Base-by-base conservation (phyloP, 2,329 filamentous ascomycete species). In the Biscogniauxia sp. region DNA sequence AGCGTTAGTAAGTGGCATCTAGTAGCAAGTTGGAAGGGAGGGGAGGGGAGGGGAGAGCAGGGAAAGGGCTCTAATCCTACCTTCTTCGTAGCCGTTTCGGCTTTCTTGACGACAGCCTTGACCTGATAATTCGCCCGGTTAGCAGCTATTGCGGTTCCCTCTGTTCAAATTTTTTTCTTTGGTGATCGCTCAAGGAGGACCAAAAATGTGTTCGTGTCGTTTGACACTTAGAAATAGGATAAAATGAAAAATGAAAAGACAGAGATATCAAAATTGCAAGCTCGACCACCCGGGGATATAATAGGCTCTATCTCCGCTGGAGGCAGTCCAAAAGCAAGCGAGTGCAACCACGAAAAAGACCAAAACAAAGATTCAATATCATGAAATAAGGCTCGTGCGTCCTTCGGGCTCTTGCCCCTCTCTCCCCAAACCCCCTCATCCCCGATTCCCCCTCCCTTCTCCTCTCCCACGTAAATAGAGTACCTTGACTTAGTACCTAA, bases 21-120 rank as follows among this genome's bases (percentile, higher is more conserved):
- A 19, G 19, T 20, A 5, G 49, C 52, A 19, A 17, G 45, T 28
- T 17, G 20, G 23, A 23, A 2, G n/a, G 19, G 8, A 19, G 8
- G 23, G n/a, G 37, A 6, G 9, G 20, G 11, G 41, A 2, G 15
- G 5, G 8, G 26, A 26, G 56, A 37, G 56, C 23, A 23, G n/a
- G n/a, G n/a, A n/a, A 23, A 32, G 28, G 11, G 28, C 28, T 13
- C 51, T 41, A 61, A 60, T 55, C 26, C 17, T 56, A 67, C 65
- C 65, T 72, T 72, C 63, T 73, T 72, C 53, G 64, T 65, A 61
- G 73, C 73, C 37, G 68, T 61, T 20, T 72, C 66, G 26, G 60
- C 68, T 59, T 72, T 74, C 65, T 69, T 70, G 17, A 63, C 68
- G n/a, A 66, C 66, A 41, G 69, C 66, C 54, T 72, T 74, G 59